These are phyloP conservation scores for Pelargonium myrrhifolium DNA, from an alignment of 441 rosid genomes.

Conservation along the genomic window DNA sequence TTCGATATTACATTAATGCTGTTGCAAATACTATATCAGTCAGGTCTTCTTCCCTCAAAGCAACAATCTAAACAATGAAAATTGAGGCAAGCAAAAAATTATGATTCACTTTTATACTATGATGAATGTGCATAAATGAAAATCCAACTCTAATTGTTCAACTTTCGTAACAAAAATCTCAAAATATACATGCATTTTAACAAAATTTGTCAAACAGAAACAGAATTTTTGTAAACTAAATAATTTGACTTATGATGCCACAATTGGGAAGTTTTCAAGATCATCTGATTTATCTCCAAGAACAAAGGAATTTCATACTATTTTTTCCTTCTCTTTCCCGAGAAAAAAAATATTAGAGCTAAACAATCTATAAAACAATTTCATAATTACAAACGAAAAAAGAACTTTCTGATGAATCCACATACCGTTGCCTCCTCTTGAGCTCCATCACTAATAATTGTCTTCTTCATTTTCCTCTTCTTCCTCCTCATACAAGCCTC, in stretches of 20 bases:
- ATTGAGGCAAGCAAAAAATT: too few relatives aligned
- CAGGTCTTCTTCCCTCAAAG: not conserved
- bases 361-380: too few relatives aligned
- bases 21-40: not conserved
- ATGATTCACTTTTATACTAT: not conserved
- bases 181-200: not conserved
- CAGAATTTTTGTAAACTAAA: too few relatives aligned
- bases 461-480: not conserved
- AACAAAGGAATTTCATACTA: too few relatives aligned
- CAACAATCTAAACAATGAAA: not conserved
- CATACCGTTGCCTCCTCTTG: conserved; percentile 2
- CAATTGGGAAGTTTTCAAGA: not conserved
- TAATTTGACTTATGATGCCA: not conserved
- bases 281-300: too few relatives aligned
- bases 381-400: too few relatives aligned
- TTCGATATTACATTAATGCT: not conserved
- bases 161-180: not conserved
- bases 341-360: too few relatives aligned
- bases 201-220: not conserved
- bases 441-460: not conserved
- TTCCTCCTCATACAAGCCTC: not conserved
- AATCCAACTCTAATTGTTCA: not conserved
- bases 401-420: not conserved
- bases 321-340: too few relatives aligned
- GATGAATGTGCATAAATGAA: not conserved